Base-by-base conservation (phyloP, 371 early-diverging fungal species). In the Mucor piriformis region DNA sequence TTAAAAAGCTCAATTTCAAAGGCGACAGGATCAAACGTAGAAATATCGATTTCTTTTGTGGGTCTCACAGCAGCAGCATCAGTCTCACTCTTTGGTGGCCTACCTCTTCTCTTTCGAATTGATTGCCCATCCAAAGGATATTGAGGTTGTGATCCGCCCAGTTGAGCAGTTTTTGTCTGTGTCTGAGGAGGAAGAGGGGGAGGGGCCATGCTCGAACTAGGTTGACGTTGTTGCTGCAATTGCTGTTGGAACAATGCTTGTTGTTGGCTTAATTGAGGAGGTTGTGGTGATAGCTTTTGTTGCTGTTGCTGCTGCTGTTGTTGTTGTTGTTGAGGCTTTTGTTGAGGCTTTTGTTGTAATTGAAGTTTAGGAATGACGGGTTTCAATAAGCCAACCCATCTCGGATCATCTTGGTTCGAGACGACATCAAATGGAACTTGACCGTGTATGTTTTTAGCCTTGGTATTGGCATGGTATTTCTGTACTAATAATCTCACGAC, bases 381-480 rank as follows among this genome's bases (percentile, higher is more conserved):
- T 38, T 44, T 52, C 3, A 81, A 73, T 13, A 81, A 20, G 0
- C 81, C 81, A 34, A 54, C 35, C 93, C 91, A 92, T 25, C 75
- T 66, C 20, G 84, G 83, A 66, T 84, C 79, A 3, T 82, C 74
- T 27, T 75, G 75, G 54, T 89, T 84, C 3, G 86, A 76, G 0
- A 88, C 86, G 12, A 94, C 69, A 49, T 92, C 92, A 56, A 83
- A 70, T 2, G 93, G 86, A 0, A 82, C 80, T 67, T 92, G 92
- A 2, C 89, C 90, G 48, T 85, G 73, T 0, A 71, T 70, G 66
- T 94, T 94, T 50, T 76, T 70, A 6, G 89, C 89, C 24, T 81
- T 66, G 43, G 59, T 74, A 35, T 91, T 83, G 2, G 90, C 93
- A 44, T 79, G 70, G 54, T 88, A 86, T 38, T 82, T 81, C 23